These are phyloP conservation scores for Mycena sp. DNA, from an alignment of 1,284 basidiomycete species.

Conservation along the genomic window DNA sequence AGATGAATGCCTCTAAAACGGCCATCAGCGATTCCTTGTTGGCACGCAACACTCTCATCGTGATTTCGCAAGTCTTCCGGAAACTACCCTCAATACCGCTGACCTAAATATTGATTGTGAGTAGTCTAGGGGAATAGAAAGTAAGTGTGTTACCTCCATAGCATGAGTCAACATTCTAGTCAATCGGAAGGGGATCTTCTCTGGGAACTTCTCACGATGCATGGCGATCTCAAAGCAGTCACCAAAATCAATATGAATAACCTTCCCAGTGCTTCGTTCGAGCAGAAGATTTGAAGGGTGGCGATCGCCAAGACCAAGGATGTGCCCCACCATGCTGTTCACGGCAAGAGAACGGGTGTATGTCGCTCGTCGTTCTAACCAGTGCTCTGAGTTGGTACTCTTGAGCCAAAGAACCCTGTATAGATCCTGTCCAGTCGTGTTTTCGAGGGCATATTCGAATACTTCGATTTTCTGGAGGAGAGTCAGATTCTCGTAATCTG, in stretches of 20 bases:
- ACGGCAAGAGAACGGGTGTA: conserved; percentile 96
- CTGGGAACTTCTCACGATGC: conserved; percentile 98
- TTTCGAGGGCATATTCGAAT: conserved; percentile 98
- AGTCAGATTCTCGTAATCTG: conserved; percentile 96
- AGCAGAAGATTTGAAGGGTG: conserved; percentile 97
- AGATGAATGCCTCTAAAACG: conserved; percentile 94
- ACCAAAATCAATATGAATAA: conserved; percentile 98
- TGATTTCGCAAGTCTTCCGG: conserved; percentile 95
- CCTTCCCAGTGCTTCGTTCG: conserved; percentile 93
- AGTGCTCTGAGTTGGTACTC: conserved; percentile 94
- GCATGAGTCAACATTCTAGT: conserved; percentile 99
- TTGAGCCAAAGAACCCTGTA: conserved; percentile 98
- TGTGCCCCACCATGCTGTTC: conserved; percentile 98
- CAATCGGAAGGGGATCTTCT: conserved; percentile 98
- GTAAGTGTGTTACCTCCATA: conserved; percentile 82
- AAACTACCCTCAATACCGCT: conserved; percentile 99
- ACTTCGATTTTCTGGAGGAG: conserved; percentile 99
- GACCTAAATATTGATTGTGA: conserved; percentile 59
- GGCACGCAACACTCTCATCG: conserved; percentile 95
- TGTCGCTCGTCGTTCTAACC: conserved; percentile 96
- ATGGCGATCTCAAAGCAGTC: conserved; percentile 96
- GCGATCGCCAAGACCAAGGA: conserved; percentile 97
- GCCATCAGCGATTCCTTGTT: conserved; percentile 99
- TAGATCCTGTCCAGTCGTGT: conserved; percentile 99
- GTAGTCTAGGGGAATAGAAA: conserved; percentile 5